These are phyloP conservation scores for Arthroderma sp. DNA, from an alignment of 2,329 filamentous ascomycete genomes.

Conservation along the genomic window DNA sequence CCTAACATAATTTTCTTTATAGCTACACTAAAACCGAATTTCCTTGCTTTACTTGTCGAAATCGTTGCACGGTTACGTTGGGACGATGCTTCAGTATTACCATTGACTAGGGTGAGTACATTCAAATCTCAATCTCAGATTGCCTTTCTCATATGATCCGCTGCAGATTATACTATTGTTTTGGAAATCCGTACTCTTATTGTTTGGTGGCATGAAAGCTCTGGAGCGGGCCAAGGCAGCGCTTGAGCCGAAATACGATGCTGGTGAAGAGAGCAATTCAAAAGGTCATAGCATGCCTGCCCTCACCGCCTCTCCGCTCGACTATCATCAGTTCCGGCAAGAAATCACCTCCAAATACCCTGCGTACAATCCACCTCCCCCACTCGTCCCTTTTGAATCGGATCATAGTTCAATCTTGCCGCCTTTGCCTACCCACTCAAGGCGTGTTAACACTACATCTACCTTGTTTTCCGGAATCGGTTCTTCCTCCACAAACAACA, in stretches of 20 bases:
- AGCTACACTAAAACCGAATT: constrained; percentile 50
- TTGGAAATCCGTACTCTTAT: constrained; percentile 81
- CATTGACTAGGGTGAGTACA: constrained; percentile 47
- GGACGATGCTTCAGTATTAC: constrained; percentile 44
- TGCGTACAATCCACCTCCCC: constrained; percentile 79
- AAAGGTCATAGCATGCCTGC: constrained; percentile 53
- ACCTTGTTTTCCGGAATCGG: constrained; percentile 48
- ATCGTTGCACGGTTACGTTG: constrained; percentile 56
- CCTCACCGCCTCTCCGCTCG: constrained; percentile 84
- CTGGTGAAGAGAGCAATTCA: constrained; percentile 32
- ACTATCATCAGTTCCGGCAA: constrained; percentile 92
- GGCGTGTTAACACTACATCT: constrained; percentile 45
- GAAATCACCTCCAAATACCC: constrained; percentile 98
- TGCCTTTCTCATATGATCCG: constrained; percentile 7
- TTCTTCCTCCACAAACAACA: constrained; percentile 31
- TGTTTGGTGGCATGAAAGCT: constrained; percentile 67
- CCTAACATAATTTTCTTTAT: constrained; percentile 18
- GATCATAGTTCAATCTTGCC: constrained; percentile 87
- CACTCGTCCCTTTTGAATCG: constrained; percentile 69
- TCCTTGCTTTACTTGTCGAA: constrained; percentile 60
- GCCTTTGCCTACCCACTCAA: constrained; percentile 59
- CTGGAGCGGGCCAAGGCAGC: constrained; percentile 61
- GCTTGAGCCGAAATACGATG: constrained; percentile 44
- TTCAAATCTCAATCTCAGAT: constrained; percentile 8
- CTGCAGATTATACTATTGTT: constrained; percentile 61